Evolutionary conservation across 371 early-diverging fungal genomes (phyloP), one percentile per base, ranked within the genome.

Genomic region (Mortierella sp.): DNA sequence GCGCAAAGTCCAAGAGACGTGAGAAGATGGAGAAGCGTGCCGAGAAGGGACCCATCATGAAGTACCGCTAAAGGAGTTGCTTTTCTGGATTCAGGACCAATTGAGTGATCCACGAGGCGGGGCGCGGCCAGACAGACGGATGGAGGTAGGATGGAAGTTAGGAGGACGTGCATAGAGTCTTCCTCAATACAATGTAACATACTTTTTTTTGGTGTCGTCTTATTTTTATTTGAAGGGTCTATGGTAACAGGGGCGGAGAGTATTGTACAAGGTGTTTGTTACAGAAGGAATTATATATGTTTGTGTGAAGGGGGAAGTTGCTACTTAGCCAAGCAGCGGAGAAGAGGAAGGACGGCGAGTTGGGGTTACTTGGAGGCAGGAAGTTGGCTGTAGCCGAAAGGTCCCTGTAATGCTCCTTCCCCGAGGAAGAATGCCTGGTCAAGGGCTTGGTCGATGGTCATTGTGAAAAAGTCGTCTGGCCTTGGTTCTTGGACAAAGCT

Each of bases 11-110:
- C n/a, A 93, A 93, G 81, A 89, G 93, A 72, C 92, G 90, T 72
- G 89, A 80, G 43, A 93, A 93, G 78, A 74, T 93, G 78, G 93
- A 93, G 83, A 92, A 92, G 77, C 87, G 91, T 75, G 89, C 87
- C 1, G 89, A 90, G 75, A 91, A 91, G 70, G 89, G 89, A 24
- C 90, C 85, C 37, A 21, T 34, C 2, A 64, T 64, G 64, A 64
- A 37, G 37, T 64, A 64, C 64, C 64, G 64, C 64, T 64, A 64
- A 64, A 9, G 21, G 16, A 19, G 9, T 24, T 53, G 5, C 21
- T 1, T 16, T 31, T 59, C 31, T 31, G 5, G 31, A 3, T 55
- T 59, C 34, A 16, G 14, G 31, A 3, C 6, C 43, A 40, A 40
- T 40, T 40, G 43, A 40, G 43, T 40, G 43, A 40, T 40, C 6